Evolutionary conservation across 148 eudicot species (phyloP).

Genomic region (Dianthus caryophyllus): DNA sequence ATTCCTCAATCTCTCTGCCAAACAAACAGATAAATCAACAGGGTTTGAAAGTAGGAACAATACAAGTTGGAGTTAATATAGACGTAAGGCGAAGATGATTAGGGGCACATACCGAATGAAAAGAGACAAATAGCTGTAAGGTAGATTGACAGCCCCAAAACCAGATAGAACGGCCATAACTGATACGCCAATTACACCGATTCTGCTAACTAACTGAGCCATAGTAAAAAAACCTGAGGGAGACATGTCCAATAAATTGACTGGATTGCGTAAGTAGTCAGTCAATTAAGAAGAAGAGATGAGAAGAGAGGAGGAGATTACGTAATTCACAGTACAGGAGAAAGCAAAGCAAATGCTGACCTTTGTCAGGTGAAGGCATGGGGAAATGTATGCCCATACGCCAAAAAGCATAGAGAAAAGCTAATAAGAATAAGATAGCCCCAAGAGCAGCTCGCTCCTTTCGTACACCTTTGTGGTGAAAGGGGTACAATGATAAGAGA

Average conservation of each 20-base stretch:
- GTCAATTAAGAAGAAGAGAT: not conserved
- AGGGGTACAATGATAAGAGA: too few species aligned
- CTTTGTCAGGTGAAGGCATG: conserved; percentile 99
- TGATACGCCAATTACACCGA: conserved; percentile 96
- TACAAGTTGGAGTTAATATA: not conserved
- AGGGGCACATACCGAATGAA: conserved; percentile 61
- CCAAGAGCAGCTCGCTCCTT: conserved; percentile 96
- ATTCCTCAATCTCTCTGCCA: conserved; percentile 89
- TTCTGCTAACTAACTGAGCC: conserved; percentile 97
- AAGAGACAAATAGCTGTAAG: conserved; percentile 91
- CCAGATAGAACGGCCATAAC: conserved; percentile 98
- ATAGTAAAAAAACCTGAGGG: conserved; percentile 84
- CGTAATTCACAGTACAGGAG: not conserved
- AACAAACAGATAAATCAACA: not conserved
- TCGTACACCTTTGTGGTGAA: too few species aligned
- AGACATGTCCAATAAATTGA: not conserved
- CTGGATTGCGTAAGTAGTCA: conserved; percentile 9
- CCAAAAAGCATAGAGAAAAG: conserved; percentile 93
- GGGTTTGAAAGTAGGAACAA: too few species aligned
- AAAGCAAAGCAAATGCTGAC: conserved; percentile 32
- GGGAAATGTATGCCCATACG: conserved; percentile 99
- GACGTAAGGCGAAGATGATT: not conserved
- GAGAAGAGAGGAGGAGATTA: not conserved
- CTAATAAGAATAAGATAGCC: conserved; percentile 73
- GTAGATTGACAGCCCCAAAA: conserved; percentile 97